Evolutionary conservation across 2,329 filamentous ascomycete genomes (phyloP), one percentile per base, ranked within the genome.

Genomic region (Ploettnerulaceae sp.): DNA sequence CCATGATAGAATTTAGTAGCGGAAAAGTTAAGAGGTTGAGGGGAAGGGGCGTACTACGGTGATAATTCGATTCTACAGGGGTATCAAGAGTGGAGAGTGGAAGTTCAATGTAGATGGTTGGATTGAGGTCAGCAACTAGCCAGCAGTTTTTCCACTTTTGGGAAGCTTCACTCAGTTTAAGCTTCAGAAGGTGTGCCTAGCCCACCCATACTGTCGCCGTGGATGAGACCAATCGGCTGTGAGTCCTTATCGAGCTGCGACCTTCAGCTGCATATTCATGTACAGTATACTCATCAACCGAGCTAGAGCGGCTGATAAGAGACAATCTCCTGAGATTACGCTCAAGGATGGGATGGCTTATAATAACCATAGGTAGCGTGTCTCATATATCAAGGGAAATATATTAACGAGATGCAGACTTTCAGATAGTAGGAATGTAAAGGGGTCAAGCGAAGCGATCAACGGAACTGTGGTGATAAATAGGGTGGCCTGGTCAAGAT

Each of bases 81-180:
- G 11, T 22, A 11, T 22, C 18, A 12, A 35, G 18, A 22, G 36
- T 12, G 21, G 11, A 12, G 14, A 20, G 21, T 34, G 24, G n/a
- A 43, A 22, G n/a, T n/a, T n/a, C n/a, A n/a, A n/a, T n/a, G n/a
- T n/a, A 18, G 36, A 12, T 9, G n/a, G 20, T 25, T 33, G 18
- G 4, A 20, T 38, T 17, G 28, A 12, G 20, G 11, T 22, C 11
- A 25, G 20, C 17, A 38, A 28, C 11, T 42, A 35, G 45, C 20
- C 33, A 29, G 14, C 33, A 7, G 14, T 47, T 21, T 45, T 50
- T 20, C 45, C 48, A 34, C n/a, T 21, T 43, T 45, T 35, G 20
- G 51, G 51, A 53, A 48, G 37, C 28, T 41, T 28, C 41, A 44
- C n/a, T 45, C 51, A 44, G 40, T 26, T 29, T 17, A 5, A 25